These are phyloP conservation scores for Tillandsia fasciculata DNA, from an alignment of 176 grass and related monocot species.

Conservation along the genomic window DNA sequence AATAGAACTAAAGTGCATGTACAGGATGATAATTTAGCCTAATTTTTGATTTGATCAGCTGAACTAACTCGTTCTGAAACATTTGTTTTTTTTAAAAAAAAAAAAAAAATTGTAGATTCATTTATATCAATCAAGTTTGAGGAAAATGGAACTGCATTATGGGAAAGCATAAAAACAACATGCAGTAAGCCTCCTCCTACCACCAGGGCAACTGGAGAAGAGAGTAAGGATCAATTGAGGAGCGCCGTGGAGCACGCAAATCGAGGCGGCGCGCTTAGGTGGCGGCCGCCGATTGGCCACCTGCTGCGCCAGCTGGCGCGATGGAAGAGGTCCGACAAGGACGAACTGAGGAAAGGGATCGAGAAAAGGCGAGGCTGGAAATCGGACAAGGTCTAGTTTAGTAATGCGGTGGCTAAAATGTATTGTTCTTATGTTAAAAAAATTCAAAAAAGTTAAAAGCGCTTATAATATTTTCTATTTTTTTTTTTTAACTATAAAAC, in stretches of 20 bases:
- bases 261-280: conserved; percentile 43
- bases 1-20: too few relatives aligned
- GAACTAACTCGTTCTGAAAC: background rate
- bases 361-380: conserved; percentile 8
- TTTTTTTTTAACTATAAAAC: too few relatives aligned
- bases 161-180: conserved; percentile 28
- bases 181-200: background rate
- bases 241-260: conserved; percentile 39
- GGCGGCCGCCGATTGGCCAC: conserved; percentile 64
- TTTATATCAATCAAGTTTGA: conserved; percentile 99
- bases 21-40: too few relatives aligned
- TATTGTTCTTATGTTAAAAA: too few relatives aligned
- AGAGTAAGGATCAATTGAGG: conserved; percentile 7
- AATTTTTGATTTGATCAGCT: too few relatives aligned
- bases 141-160: conserved; percentile 68
- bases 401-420: too few relatives aligned
- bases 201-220: background rate
- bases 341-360: conserved; percentile 14
- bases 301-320: conserved; percentile 64
- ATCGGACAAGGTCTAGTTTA: conserved; percentile 28
- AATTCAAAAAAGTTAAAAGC: too few relatives aligned
- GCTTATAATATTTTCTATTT: too few relatives aligned
- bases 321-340: conserved; percentile 58
- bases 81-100: background rate
- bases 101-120: conserved; percentile 34